Conservation (phyloP, 768 basidiomycete genomes). For the Porpolomopsis calyptriformis region DNA sequence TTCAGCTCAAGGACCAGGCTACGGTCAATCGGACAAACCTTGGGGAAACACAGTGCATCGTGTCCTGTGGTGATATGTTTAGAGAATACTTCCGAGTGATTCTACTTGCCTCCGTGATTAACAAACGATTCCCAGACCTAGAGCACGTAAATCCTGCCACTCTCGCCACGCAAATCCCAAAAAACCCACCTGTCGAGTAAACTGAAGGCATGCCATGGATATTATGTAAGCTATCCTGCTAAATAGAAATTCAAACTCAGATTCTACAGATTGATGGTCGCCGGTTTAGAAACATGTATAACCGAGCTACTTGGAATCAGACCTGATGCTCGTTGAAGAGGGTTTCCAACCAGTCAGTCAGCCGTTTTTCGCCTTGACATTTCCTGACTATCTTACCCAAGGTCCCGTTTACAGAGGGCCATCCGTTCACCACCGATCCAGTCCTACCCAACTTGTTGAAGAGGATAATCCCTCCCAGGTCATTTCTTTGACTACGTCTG, state of each 20-base stretch:
- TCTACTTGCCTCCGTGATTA: constrained; percentile 49
- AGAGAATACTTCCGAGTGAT: not conserved
- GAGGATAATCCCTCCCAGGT: constrained; percentile 43
- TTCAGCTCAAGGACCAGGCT: not conserved
- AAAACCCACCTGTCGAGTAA: constrained; percentile 46
- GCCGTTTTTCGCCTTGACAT: not conserved
- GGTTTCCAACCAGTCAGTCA: constrained; percentile 50
- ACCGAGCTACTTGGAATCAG: too few relatives aligned
- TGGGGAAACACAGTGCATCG: constrained; percentile 70
- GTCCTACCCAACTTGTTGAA: constrained; percentile 52
- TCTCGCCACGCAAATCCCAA: not conserved
- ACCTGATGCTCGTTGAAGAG: constrained; percentile 53
- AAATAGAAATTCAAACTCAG: not conserved
- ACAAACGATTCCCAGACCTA: constrained; percentile 81
- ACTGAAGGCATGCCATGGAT: constrained; percentile 66
- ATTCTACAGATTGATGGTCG: not conserved
- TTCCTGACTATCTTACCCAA: constrained; percentile 13
- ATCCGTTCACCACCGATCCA: constrained; percentile 52
- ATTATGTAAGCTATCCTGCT: too few relatives aligned
- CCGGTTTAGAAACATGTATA: too few relatives aligned
- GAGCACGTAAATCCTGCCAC: not conserved
- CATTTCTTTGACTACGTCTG: constrained; percentile 7
- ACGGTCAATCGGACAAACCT: constrained; percentile 37
- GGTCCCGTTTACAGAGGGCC: constrained; percentile 44
- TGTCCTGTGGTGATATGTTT: constrained; percentile 42